Evolutionary conservation across 75 land plant species (phyloP).

Genomic region (Larix kaempferi): DNA sequence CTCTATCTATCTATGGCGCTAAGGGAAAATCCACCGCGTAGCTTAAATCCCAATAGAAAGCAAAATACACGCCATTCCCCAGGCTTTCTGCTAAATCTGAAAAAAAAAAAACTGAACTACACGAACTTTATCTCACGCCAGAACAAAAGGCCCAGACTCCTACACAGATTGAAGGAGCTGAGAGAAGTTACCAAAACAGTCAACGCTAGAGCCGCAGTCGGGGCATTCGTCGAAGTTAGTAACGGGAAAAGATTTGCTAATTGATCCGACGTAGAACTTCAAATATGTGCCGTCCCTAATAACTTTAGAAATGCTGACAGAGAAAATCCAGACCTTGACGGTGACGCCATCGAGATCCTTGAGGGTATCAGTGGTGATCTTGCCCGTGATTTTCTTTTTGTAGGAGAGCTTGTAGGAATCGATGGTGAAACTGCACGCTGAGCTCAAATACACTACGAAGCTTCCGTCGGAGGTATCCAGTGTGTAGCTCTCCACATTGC

Average conservation of each 20-base stretch:
- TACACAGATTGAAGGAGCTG: neutral
- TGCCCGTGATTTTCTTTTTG: conserved; percentile 29
- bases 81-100: too few relatives aligned
- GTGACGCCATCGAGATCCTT: conserved; percentile 32
- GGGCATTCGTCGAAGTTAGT: conserved; percentile 48
- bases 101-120: too few relatives aligned
- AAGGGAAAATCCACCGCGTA: too few relatives aligned
- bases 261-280: conserved; percentile 45
- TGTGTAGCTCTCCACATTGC: conserved; percentile 32
- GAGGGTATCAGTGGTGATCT: conserved; percentile 12
- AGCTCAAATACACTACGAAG: conserved; percentile 28
- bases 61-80: too few relatives aligned
- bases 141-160: too few relatives aligned
- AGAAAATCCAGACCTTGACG: conserved; percentile 42
- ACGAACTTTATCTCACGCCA: too few relatives aligned
- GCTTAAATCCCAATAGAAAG: too few relatives aligned
- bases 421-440: conserved; percentile 38
- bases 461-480: conserved; percentile 29
- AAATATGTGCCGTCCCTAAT: conserved; percentile 23
- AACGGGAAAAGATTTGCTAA: conserved; percentile 39
- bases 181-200: conserved; percentile 7
- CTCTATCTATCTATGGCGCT: too few relatives aligned
- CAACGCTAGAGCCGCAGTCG: conserved; percentile 32
- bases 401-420: conserved; percentile 41
- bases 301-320: conserved; percentile 45